These are phyloP conservation scores for Bipolaris cookei DNA, from an alignment of 2,329 filamentous ascomycete genomes.

Conservation along the genomic window DNA sequence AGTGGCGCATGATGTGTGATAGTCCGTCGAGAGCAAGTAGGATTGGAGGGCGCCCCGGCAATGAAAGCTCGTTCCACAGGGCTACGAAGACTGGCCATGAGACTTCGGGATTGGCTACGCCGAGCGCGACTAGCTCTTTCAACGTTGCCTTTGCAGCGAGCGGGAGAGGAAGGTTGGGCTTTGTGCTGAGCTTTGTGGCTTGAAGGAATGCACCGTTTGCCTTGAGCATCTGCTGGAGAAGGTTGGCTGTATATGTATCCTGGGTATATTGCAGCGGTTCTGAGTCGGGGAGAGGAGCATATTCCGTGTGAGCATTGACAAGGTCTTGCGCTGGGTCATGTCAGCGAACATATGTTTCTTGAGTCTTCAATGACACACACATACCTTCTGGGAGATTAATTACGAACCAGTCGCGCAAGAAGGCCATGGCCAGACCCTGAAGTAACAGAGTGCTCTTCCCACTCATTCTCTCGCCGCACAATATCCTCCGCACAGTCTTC, in stretches of 20 bases:
- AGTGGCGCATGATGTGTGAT: conserved; percentile 78
- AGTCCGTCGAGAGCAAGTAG: conserved; percentile 81
- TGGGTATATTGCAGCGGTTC: conserved; percentile 71
- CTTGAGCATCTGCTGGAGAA: conserved; percentile 74
- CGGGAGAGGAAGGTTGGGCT: conserved; percentile 65
- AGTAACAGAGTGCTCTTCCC: conserved; percentile 89
- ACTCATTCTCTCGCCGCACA: conserved; percentile 74
- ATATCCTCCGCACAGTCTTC: conserved; percentile 66
- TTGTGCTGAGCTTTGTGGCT: conserved; percentile 57
- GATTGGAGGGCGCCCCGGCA: conserved; percentile 65
- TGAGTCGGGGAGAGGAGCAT: conserved; percentile 69
- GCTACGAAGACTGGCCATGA: conserved; percentile 83
- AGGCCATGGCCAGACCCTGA: conserved; percentile 81
- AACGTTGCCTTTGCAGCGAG: conserved; percentile 67
- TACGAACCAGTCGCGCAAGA: conserved; percentile 86
- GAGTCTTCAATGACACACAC: conserved; percentile 25
- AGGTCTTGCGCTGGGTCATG: conserved; percentile 75
- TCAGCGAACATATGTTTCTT: conserved; percentile 20
- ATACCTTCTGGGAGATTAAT: conserved; percentile 88
- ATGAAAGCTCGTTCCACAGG: conserved; percentile 78
- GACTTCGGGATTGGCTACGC: conserved; percentile 74
- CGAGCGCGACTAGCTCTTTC: conserved; percentile 69
- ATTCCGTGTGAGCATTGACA: conserved; percentile 79
- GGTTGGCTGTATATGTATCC: conserved; percentile 74
- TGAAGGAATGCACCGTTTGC: conserved; percentile 73